A percentile compares a stretch with the other conserved stretches of the same genome.
These are phyloP conservation scores for Pseudocercospora pini-densiflorae DNA, from an alignment of 2,329 filamentous ascomycete species.

Conservation along the genomic window DNA sequence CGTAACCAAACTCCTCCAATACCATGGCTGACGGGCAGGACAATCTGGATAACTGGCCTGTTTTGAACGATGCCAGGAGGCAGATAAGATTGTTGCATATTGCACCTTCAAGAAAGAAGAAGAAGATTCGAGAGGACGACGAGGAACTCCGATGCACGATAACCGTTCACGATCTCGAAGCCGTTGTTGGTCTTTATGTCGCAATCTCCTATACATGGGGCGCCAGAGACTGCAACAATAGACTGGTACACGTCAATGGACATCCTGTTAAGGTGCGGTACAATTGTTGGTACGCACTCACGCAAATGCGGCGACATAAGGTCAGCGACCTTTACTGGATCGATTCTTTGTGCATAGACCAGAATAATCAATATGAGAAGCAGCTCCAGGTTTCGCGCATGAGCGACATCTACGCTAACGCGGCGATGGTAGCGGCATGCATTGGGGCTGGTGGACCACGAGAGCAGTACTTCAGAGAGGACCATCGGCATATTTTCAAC, in stretches of 20 bases:
- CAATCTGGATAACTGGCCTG: neutral
- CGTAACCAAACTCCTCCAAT: neutral
- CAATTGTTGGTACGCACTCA: slow-evolving; percentile 9
- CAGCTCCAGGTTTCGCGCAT: slow-evolving; percentile 22
- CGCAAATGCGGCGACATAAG: neutral
- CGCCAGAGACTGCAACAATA: too few relatives aligned
- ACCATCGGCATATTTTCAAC: too few relatives aligned
- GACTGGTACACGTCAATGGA: neutral
- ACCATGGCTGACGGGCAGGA: neutral
- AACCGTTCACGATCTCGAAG: neutral
- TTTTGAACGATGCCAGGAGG: neutral
- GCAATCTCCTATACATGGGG: too few relatives aligned
- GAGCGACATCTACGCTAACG: slow-evolving; percentile 19
- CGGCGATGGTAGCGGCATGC: too few relatives aligned
- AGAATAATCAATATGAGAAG: slow-evolving; percentile 20
- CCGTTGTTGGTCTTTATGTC: too few relatives aligned
- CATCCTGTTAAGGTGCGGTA: neutral
- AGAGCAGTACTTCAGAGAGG: too few relatives aligned
- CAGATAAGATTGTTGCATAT: neutral
- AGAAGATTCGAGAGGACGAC: neutral
- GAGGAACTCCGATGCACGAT: neutral
- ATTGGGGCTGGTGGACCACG: too few relatives aligned
- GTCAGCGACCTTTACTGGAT: slow-evolving; percentile 13
- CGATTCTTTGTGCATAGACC: slow-evolving; percentile 29
- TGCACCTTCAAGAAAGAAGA: neutral